Percentiles rank a stretch among this genome's conserved stretches.
These are phyloP conservation scores for Arthroderma uncinatum DNA, from an alignment of 2,329 filamentous ascomycete genomes.

Conservation along the genomic window DNA sequence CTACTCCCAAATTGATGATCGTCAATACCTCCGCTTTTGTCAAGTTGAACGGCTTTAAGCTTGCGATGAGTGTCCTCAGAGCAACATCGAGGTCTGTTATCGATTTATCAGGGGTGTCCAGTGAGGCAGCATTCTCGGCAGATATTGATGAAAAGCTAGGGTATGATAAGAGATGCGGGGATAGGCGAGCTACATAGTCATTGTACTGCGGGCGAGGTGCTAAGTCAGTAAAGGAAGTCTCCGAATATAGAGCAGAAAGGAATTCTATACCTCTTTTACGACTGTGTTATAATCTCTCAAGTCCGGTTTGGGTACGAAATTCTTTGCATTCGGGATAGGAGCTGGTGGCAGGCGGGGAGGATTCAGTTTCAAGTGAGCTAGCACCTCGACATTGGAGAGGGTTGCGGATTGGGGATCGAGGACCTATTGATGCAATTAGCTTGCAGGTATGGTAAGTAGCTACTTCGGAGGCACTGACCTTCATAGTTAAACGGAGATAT, in stretches of 20 bases:
- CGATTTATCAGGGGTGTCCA: conserved; percentile 12
- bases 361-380: conserved; percentile 31
- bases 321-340: conserved; percentile 27
- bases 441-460: not conserved
- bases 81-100: conserved; percentile 30
- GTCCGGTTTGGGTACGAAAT: conserved; percentile 33
- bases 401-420: conserved; percentile 36
- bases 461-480: not conserved
- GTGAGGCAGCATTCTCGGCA: conserved; percentile 11
- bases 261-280: conserved; percentile 33
- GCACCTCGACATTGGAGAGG: conserved; percentile 36
- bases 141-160: conserved; percentile 21
- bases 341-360: conserved; percentile 33
- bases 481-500: not conserved
- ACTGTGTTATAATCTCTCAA: conserved; percentile 38
- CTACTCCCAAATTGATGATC: conserved; percentile 37
- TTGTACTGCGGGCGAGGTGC: conserved; percentile 25
- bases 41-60: conserved; percentile 31
- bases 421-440: conserved; percentile 24
- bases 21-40: conserved; percentile 39
- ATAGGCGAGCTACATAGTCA: conserved; percentile 32
- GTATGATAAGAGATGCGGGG: conserved; percentile 31
- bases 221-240: not conserved
- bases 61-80: conserved; percentile 27
- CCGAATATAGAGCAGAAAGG: not conserved